Conservation (phyloP, 441 rosid genomes). For the Arabidopsis hybrid region DNA sequence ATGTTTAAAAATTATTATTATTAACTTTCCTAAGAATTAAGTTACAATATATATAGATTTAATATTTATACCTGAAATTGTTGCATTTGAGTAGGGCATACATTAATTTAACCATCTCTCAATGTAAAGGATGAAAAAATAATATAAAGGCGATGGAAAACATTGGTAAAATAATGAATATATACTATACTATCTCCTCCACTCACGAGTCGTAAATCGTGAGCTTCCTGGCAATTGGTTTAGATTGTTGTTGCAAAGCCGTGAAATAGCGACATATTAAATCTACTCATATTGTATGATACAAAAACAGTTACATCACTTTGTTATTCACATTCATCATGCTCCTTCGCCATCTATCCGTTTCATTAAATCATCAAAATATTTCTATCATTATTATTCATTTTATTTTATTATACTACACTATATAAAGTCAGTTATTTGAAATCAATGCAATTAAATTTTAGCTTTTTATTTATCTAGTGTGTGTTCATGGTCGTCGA, state of each 20-base stretch:
- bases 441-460: neutral
- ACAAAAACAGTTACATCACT: constrained; percentile 38
- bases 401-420: neutral
- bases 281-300: constrained; percentile 34
- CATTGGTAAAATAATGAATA: neutral
- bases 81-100: constrained; percentile 2
- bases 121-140: neutral
- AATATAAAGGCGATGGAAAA: neutral
- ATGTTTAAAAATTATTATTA: too few relatives aligned
- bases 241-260: constrained; percentile 39
- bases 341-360: constrained; percentile 36
- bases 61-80: neutral
- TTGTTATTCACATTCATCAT: constrained; percentile 45
- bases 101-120: neutral
- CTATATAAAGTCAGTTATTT: neutral
- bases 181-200: neutral
- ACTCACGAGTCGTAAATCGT: constrained; percentile 32
- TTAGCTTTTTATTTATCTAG: constrained; percentile 21
- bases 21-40: too few relatives aligned
- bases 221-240: constrained; percentile 35
- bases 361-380: constrained; percentile 33
- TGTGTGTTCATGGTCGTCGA: constrained; percentile 33
- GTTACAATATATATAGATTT: too few relatives aligned
- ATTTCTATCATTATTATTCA: neutral
- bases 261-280: constrained; percentile 42